Evolutionary conservation across 2,329 filamentous ascomycete species (phyloP).

Genomic region (Trichoderma simmonsii): DNA sequence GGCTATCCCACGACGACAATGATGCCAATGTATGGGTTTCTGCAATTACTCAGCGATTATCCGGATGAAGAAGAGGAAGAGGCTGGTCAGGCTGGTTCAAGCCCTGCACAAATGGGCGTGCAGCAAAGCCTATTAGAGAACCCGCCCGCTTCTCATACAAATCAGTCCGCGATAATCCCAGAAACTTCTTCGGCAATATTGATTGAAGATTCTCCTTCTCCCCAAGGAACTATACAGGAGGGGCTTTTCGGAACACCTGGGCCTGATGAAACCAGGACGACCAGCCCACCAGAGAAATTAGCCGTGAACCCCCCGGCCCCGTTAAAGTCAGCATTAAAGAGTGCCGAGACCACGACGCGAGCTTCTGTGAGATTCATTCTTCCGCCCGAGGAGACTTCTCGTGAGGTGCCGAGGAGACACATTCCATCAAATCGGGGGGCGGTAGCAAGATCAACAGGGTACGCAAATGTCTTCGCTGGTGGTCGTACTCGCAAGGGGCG

Average conservation of each 20-base stretch:
- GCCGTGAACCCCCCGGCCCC: not conserved
- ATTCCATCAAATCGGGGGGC: not conserved
- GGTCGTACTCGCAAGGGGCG: slow-evolving; percentile 41
- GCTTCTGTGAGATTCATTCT: not conserved
- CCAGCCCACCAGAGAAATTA: not conserved
- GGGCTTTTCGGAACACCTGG: not conserved
- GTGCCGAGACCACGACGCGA: not conserved
- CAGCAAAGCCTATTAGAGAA: not conserved
- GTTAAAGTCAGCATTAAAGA: not conserved
- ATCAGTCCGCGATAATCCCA: not conserved
- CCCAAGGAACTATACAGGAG: not conserved
- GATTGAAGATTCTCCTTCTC: not conserved
- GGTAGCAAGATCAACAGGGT: not conserved
- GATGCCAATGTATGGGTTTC: not conserved
- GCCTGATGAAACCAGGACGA: not conserved
- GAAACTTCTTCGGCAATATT: not conserved
- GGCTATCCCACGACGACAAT: slow-evolving; percentile 32
- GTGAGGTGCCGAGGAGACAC: not conserved
- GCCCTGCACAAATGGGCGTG: not conserved
- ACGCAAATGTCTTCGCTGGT: slow-evolving; percentile 44
- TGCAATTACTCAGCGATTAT: not conserved
- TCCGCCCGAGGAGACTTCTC: not conserved
- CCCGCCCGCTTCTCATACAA: not conserved
- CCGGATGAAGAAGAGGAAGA: not conserved
- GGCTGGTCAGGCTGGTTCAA: not conserved